Percentiles rank a stretch among this genome's conserved stretches.
phyloP scores from a whole-genome alignment of 2,329 filamentous ascomycete species.

The Torrubiella hemipterigena region DNA sequence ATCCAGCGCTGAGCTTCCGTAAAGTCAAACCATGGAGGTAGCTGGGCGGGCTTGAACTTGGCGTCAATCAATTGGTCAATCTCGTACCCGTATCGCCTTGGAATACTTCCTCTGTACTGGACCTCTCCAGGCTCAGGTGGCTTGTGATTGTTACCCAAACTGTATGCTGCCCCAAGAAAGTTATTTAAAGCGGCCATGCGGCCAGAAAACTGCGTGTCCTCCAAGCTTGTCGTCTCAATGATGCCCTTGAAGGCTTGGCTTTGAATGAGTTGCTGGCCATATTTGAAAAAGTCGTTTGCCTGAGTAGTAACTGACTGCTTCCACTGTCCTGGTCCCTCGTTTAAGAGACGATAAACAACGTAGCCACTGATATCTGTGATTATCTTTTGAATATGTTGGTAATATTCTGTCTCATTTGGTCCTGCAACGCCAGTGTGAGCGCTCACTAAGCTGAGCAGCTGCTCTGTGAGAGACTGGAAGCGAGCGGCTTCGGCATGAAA shows the following conservation, averaged over 20 bases:
- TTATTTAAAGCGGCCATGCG: background rate
- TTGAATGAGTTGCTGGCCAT: background rate
- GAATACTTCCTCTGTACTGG: background rate
- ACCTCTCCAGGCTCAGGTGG: background rate
- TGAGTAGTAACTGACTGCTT: background rate
- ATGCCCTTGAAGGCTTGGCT: background rate
- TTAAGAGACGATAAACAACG: background rate
- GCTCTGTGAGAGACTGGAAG: too few species aligned
- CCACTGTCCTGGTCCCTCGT: background rate
- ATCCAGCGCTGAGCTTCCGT: background rate
- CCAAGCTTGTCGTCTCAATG: background rate
- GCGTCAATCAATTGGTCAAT: background rate
- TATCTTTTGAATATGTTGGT: background rate
- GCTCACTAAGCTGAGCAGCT: too few species aligned
- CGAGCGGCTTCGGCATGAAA: too few species aligned
- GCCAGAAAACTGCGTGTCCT: background rate
- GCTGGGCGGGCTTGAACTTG: background rate
- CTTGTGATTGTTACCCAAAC: background rate
- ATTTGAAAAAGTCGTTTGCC: background rate
- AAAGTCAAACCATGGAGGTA: background rate
- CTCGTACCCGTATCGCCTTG: background rate
- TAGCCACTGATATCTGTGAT: background rate
- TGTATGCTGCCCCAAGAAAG: background rate
- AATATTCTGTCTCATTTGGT: background rate
- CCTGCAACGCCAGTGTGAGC: background rate